These are phyloP conservation scores for Musa acuminata DNA, from an alignment of 176 grass and related monocot species.

Conservation along the genomic window DNA sequence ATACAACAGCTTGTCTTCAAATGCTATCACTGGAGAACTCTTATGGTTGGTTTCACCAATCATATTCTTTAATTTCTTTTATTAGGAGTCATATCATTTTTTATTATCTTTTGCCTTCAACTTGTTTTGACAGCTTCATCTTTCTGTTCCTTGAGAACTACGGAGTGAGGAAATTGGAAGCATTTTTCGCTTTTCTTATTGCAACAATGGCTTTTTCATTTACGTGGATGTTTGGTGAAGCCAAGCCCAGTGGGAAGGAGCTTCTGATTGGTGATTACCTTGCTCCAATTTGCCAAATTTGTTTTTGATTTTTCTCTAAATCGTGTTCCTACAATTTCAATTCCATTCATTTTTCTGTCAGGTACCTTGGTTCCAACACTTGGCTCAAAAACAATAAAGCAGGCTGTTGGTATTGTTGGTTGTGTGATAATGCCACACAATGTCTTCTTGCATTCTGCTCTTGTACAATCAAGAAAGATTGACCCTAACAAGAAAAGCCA, in stretches of 20 bases:
- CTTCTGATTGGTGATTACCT: conserved; percentile 60
- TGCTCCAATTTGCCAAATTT: background rate
- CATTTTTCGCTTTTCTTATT: conserved; percentile 78
- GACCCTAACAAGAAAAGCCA: conserved; percentile 73
- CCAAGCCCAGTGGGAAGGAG: conserved; percentile 59
- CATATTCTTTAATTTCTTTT: background rate
- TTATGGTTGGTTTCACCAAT: background rate
- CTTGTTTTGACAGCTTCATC: conserved; percentile 59
- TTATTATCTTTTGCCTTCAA: background rate
- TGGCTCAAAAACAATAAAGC: conserved; percentile 85
- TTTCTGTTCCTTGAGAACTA: conserved; percentile 97
- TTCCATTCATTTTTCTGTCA: conserved; percentile 17
- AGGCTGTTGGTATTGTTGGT: conserved; percentile 94
- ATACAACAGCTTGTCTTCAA: background rate
- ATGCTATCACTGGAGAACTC: background rate
- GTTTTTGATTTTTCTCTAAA: conserved; percentile 2
- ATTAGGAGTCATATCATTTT: background rate
- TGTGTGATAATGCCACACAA: conserved; percentile 99
- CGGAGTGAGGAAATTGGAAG: conserved; percentile 93
- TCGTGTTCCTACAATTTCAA: background rate
- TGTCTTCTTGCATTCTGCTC: conserved; percentile 92
- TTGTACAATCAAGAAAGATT: conserved; percentile 90
- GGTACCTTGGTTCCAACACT: conserved; percentile 85
- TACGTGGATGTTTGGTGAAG: conserved; percentile 90
- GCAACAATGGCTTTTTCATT: conserved; percentile 84